phyloP scores from a whole-genome alignment of 2,329 filamentous ascomycete genomes.

The Cordyceps tenuipes region DNA sequence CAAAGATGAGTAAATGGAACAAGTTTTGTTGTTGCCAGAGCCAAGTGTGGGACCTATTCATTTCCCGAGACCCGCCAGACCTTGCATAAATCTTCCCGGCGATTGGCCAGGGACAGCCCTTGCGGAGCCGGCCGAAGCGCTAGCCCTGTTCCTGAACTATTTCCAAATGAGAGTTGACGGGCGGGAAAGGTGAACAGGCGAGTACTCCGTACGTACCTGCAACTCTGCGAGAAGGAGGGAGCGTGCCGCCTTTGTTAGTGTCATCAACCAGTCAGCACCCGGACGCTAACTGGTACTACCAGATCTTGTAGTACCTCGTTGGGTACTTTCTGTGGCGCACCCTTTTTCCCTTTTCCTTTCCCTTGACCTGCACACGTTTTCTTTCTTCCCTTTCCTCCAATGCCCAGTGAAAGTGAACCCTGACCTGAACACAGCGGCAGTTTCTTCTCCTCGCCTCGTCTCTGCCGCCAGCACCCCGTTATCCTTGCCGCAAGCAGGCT shows the following conservation, averaged over 20 bases:
- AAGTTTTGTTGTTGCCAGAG: background rate
- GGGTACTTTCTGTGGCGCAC: background rate
- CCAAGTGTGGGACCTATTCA: background rate
- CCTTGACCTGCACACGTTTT: background rate
- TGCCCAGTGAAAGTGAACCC: background rate
- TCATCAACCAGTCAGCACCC: too few species aligned
- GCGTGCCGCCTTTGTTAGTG: background rate
- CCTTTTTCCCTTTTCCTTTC: background rate
- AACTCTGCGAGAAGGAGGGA: background rate
- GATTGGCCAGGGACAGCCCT: background rate
- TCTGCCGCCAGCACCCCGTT: background rate
- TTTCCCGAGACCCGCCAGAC: constrained; percentile 1
- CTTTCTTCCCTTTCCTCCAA: background rate
- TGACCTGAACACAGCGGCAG: background rate
- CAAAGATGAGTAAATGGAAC: background rate
- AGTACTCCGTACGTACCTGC: too few species aligned
- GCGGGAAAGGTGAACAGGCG: background rate
- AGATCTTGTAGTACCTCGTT: too few species aligned
- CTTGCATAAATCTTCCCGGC: background rate
- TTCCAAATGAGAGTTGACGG: background rate
- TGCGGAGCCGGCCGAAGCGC: background rate
- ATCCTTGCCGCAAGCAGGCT: too few species aligned
- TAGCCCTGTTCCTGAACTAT: constrained; percentile 10
- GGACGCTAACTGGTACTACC: too few species aligned
- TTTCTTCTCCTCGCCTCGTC: too few species aligned